Base-by-base conservation (phyloP, 345 rosid genomes). In the Hevea brasiliensis region DNA sequence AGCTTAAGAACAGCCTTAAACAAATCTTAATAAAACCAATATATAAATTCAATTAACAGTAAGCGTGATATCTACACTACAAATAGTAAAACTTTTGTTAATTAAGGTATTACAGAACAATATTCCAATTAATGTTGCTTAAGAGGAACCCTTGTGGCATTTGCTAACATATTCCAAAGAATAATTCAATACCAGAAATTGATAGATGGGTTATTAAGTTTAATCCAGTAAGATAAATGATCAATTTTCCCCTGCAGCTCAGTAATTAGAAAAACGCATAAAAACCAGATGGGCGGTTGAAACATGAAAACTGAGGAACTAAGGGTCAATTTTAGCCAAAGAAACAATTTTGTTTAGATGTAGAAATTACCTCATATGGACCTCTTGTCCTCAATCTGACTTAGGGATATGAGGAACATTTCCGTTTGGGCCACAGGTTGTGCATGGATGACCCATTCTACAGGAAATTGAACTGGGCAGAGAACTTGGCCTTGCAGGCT, bases 401-500 rank as follows among this genome's bases (percentile, higher is more conserved):
- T 27, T 47, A 7, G 64, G 32, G 37, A 74, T 17, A 63, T 10
- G 27, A 42, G 44, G 71, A 61, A 67, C 67, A 54, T 57, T 51
- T 48, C 65, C 18, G 59, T 63, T 17, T 17, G 20, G 37, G 53
- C 58, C 76, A 60, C 56, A 47, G 41, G 27, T 8, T 41, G 58
- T 15, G 32, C 69, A 20, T 35, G 51, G 42, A 56, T 35, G 74
- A 58, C 45, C 57, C 44, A 45, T 59, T 72, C 80, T 77, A 78
- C 64, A 73, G 58, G 26, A 76, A 70, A 61, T 65, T 81, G 45
- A 32, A 74, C 47, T 72, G 65, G 35, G 83, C 78, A 23, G 83
- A 65, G 77, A 84, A 76, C 69, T 77, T 84, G 56, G 80, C 85
- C 75, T 79, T 80, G 81, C 89, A 87, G 68, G 26, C 71, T 32